Base-by-base conservation (phyloP, 495 filamentous ascomycete species). In the Parathielavia appendiculata region DNA sequence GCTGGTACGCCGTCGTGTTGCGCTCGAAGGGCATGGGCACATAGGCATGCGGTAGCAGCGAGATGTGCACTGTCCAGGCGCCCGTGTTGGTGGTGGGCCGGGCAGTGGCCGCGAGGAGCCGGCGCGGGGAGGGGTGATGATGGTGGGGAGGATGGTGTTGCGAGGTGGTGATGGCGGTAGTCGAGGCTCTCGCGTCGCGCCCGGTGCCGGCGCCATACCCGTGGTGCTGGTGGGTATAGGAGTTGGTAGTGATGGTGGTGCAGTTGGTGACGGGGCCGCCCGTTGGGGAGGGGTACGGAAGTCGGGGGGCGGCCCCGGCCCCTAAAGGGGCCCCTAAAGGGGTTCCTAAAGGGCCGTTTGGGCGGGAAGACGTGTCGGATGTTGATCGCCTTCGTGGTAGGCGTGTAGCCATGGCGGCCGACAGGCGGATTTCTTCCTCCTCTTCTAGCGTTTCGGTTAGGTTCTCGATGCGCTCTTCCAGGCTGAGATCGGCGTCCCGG, bases 21-120 rank as follows among this genome's bases (percentile, higher is more conserved):
- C 80, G 78, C 71, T 83, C 80, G 66, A 83, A 83, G 9, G 80
- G 80, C 63, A 83, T 80, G 36, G 79, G 76, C 57, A 79, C 75
- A 45, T 64, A 69, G 16, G 70, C 73, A 56, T 74, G 76, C 12
- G 80, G 80, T 1, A 82, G 72, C 26, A 82, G 75, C 20, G 78
- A 81, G 41, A 82, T 72, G 61, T 82, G 80, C 23, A 81, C 79
- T 7, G 80, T 82, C 80, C 80, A 82, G 11, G 76, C 66, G 40
- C 71, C 62, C 48, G 62, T 30, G 26, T 6, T 30, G 26, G 3
- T 30, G 3, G 26, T 69, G 56, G 63, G 57, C 49, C 20, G 49
- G 49, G 49, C 49, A 52, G 35, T n/a, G 1, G 34, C 17, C 10
- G 49, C 36, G 58, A 59, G 30, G 59, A 56, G 60, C 60, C 57